A percentile compares a stretch with the other conserved stretches of the same genome.
Evolutionary conservation across 2,329 filamentous ascomycete species (phyloP).

Genomic region (Chaetomiaceae sp.): DNA sequence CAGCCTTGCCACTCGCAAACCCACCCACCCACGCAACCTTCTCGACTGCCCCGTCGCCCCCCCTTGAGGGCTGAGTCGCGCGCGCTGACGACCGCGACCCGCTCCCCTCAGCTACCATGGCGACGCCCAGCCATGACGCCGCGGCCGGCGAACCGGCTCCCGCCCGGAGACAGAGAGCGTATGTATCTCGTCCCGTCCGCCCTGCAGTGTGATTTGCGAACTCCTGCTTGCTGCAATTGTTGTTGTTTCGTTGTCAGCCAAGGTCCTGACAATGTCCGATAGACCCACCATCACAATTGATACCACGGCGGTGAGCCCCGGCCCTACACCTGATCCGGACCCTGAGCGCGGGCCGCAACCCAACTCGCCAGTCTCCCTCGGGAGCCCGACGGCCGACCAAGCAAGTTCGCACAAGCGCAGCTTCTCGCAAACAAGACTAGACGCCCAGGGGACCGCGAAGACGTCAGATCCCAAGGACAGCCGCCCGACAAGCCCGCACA

Average conservation of each 20-base stretch:
- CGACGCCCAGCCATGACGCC: conserved; percentile 12
- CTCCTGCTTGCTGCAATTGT: neutral
- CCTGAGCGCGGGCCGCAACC: conserved; percentile 27
- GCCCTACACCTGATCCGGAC: conserved; percentile 29
- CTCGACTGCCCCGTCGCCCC: conserved; percentile 10
- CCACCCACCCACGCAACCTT: neutral
- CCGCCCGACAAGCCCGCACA: conserved; percentile 66
- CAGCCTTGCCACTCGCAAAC: conserved; percentile 14
- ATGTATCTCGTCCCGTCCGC: conserved; percentile 23
- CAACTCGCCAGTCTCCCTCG: conserved; percentile 34
- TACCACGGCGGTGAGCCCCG: conserved; percentile 39
- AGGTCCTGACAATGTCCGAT: conserved; percentile 16
- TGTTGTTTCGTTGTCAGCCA: conserved; percentile 3
- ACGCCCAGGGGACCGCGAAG: conserved; percentile 49
- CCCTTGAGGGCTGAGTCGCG: conserved; percentile 17
- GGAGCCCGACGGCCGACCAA: conserved; percentile 24
- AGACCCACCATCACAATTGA: conserved; percentile 54
- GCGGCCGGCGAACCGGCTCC: conserved; percentile 22
- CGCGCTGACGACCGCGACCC: conserved; percentile 18
- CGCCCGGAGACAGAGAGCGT: conserved; percentile 36
- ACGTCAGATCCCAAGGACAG: conserved; percentile 64
- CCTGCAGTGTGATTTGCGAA: neutral
- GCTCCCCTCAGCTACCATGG: conserved; percentile 22
- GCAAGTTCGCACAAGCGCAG: conserved; percentile 27
- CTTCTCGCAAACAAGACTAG: conserved; percentile 32